phyloP scores from a whole-genome alignment of 345 rosid genomes.

The Gossypium australe region DNA sequence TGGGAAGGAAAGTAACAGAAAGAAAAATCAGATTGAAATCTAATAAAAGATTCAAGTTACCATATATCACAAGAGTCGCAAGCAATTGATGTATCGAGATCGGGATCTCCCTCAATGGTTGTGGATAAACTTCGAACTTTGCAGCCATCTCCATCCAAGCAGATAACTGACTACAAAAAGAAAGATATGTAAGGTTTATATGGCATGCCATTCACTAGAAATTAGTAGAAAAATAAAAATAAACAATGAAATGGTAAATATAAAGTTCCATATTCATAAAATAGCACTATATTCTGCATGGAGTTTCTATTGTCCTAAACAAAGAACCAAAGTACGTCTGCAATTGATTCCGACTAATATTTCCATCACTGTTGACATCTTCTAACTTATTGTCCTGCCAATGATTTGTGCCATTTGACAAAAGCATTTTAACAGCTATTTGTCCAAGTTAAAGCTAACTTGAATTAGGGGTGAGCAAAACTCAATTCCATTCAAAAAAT shows the following conservation, averaged over 20 bases:
- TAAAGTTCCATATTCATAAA: conserved; percentile 2
- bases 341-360: background rate
- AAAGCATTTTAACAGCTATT: background rate
- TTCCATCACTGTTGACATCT: background rate
- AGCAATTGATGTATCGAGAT: conserved; percentile 94
- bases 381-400: background rate
- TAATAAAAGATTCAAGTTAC: conserved; percentile 32
- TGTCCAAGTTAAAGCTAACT: background rate
- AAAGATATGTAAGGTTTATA: conserved; percentile 26
- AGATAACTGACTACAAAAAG: conserved; percentile 89
- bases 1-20: background rate
- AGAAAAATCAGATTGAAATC: background rate
- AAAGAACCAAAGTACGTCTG: background rate
- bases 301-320: background rate
- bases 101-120: conserved; percentile 49
- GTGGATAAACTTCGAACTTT: conserved; percentile 57
- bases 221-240: background rate
- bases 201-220: conserved; percentile 8
- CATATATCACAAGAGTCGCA: conserved; percentile 96
- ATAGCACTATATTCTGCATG: background rate
- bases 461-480: no score
- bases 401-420: background rate
- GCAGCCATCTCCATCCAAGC: conserved; percentile 97
- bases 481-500: no score
- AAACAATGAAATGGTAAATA: conserved; percentile 11